These are phyloP conservation scores for Tetradesmus obliquus DNA, from an alignment of 139 green algal species.

Conservation along the genomic window DNA sequence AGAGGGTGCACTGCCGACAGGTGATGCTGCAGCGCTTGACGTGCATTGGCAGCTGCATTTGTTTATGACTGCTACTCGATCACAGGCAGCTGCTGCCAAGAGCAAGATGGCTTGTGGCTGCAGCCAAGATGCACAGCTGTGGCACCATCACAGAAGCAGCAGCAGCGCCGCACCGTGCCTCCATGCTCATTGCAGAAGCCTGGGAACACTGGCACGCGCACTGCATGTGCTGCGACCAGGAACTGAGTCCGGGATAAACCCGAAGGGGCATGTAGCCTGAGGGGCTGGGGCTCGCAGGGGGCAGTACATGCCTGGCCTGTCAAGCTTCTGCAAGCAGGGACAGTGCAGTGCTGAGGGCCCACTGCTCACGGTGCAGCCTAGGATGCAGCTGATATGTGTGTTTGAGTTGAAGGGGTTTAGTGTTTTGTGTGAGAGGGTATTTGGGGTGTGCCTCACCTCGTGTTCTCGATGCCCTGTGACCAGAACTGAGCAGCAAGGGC, in stretches of 20 bases:
- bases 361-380: not conserved
- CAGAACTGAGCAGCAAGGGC: conserved; percentile 79
- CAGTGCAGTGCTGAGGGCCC: not conserved
- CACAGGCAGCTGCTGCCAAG: too few species aligned
- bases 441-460: not conserved
- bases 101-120: too few species aligned
- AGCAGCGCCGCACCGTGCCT: conserved; percentile 65
- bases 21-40: too few species aligned
- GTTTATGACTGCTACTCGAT: too few species aligned
- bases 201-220: conserved; percentile 69
- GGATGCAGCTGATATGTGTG: not conserved
- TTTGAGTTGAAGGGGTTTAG: not conserved
- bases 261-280: conserved; percentile 60
- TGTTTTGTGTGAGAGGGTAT: not conserved
- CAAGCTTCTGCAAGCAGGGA: conserved; percentile 34
- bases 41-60: too few species aligned
- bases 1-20: too few species aligned
- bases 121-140: not conserved
- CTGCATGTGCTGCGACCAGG: conserved; percentile 72
- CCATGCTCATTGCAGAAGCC: conserved; percentile 64
- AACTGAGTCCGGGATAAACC: conserved; percentile 77
- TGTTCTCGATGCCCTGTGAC: conserved; percentile 58
- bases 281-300: conserved; percentile 71
- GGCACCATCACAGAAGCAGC: not conserved
- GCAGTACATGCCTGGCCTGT: conserved; percentile 59